These are phyloP conservation scores for Hemisphaericaspora subhashii DNA, from an alignment of 1,139 yeast species.

Conservation along the genomic window DNA sequence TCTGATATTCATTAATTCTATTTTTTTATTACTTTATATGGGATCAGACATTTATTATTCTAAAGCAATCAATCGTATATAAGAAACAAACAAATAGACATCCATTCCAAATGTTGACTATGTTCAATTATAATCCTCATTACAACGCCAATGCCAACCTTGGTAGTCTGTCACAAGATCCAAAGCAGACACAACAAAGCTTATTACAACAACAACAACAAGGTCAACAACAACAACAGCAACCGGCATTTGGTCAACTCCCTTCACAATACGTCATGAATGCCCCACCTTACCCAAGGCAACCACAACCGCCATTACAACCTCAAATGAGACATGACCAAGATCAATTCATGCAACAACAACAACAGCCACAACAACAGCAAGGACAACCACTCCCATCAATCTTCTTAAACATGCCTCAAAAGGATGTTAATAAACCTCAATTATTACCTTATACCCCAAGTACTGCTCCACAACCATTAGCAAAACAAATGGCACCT, in stretches of 20 bases:
- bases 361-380: slow-evolving; percentile 8
- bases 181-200: slow-evolving; percentile 1
- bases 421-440: slow-evolving; percentile 4
- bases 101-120: slow-evolving; percentile 3
- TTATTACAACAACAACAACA: slow-evolving; percentile 5
- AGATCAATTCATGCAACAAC: slow-evolving; percentile 5
- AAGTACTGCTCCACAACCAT: slow-evolving; percentile 1
- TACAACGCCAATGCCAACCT: slow-evolving; percentile 1
- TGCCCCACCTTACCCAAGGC: not conserved
- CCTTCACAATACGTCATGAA: not conserved
- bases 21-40: too few relatives aligned
- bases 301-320: slow-evolving; percentile 3
- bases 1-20: too few relatives aligned
- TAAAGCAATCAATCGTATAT: too few relatives aligned
- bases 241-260: slow-evolving; percentile 4
- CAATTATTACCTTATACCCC: slow-evolving; percentile 3
- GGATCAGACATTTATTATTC: too few relatives aligned
- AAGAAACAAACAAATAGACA: not conserved
- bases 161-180: not conserved
- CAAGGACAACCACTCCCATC: slow-evolving; percentile 10
- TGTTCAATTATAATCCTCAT: slow-evolving; percentile 4
- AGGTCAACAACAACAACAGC: slow-evolving; percentile 5
- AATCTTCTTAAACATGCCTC: slow-evolving; percentile 7
- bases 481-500: not conserved
- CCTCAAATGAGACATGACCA: too few relatives aligned